A percentile compares a stretch with the other conserved stretches of the same genome.
phyloP scores from a whole-genome alignment of 306 rosid genomes.

The Cucumis melo region DNA sequence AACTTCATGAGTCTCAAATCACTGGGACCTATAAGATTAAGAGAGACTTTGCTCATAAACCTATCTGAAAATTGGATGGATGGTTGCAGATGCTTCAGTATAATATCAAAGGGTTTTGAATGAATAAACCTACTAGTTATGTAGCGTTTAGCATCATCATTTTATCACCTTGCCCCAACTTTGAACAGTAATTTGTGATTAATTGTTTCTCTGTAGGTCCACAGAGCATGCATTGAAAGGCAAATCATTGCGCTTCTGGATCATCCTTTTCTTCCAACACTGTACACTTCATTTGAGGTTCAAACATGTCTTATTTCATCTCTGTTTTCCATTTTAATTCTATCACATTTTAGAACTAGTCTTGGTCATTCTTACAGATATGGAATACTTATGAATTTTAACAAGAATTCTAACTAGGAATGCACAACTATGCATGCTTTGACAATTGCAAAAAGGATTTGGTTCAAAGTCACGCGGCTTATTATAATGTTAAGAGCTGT shows the following conservation, averaged over 20 bases:
- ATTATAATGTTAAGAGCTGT: neutral
- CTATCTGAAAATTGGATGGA: neutral
- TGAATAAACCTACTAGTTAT: neutral
- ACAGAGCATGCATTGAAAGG: constrained; percentile 86
- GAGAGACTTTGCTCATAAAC: neutral
- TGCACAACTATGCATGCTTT: neutral
- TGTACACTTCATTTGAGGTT: constrained; percentile 91
- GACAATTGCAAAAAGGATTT: neutral
- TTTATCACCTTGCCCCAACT: neutral
- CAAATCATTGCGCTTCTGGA: constrained; percentile 81
- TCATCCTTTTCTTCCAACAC: constrained; percentile 93
- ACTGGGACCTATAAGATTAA: neutral
- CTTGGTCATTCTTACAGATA: neutral
- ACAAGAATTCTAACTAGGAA: neutral
- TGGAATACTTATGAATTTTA: neutral
- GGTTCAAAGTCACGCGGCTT: neutral
- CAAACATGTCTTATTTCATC: neutral
- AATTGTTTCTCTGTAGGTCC: constrained; percentile 59
- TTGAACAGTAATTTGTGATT: constrained; percentile 7
- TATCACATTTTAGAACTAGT: neutral
- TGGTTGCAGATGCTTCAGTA: neutral
- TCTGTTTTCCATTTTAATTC: neutral
- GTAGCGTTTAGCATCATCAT: neutral
- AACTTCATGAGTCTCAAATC: neutral
- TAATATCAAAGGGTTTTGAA: neutral